Evolutionary conservation across 2,329 filamentous ascomycete species (phyloP).

Genomic region (Cladosporium phlei): DNA sequence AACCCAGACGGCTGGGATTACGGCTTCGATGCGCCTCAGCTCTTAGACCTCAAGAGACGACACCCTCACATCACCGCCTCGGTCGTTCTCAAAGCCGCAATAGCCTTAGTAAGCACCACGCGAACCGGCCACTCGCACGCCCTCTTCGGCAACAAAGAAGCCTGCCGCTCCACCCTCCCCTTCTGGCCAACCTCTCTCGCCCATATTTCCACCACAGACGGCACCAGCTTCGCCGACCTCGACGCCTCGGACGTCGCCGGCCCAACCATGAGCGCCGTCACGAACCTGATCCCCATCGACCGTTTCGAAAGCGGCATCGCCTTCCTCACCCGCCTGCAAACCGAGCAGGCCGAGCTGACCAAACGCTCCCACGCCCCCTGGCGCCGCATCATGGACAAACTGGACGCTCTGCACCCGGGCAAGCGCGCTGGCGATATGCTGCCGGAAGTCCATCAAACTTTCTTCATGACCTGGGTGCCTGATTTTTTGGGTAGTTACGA

Average conservation of each 20-base stretch:
- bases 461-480: background rate
- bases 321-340: constrained; percentile 2
- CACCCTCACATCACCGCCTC: background rate
- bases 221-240: background rate
- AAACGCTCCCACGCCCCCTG: constrained; percentile 5
- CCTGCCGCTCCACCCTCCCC: constrained; percentile 1
- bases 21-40: background rate
- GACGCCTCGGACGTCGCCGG: constrained; percentile 11
- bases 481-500: background rate
- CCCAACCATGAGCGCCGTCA: constrained; percentile 9
- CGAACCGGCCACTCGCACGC: background rate
- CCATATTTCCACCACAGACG: background rate
- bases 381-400: background rate
- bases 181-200: constrained; percentile 6
- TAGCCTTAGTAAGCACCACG: constrained; percentile 3
- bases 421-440: background rate
- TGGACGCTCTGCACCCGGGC: background rate
- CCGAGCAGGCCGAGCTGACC: constrained; percentile 1
- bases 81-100: constrained; percentile 9
- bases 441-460: background rate
- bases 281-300: background rate
- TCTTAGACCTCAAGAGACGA: background rate
- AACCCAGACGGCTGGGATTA: background rate
- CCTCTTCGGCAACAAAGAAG: constrained; percentile 1
- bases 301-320: background rate